Base-by-base conservation (phyloP, 108 stramenopile species). In the Thalassiosira profunda region DNA sequence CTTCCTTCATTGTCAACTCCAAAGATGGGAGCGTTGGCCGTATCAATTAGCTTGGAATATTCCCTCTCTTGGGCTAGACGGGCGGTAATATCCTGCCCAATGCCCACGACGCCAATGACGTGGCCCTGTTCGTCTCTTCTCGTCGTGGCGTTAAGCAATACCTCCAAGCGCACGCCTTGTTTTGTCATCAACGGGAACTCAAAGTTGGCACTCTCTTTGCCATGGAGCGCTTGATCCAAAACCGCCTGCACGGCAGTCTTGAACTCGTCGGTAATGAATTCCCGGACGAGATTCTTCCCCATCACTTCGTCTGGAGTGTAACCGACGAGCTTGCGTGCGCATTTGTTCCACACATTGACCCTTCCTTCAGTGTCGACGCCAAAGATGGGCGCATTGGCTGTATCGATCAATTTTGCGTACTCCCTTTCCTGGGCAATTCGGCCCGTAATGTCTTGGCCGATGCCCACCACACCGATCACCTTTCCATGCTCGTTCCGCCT, bases 1-100 rank as follows among this genome's bases (percentile, higher is more conserved):
- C 54, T 69, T 61, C 84, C 89, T 9, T 79, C 56, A 31, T 37
- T 52, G 62, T 88, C 86, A 31, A 90, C 82, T 1, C 89, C 89
- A 59, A 90, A 93, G 54, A 90, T 85, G 3, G 87, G 85, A 20
- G 85, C 86, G 60, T 89, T 89, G 14, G 91, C 84, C 5, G 79
- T 76, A 35, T 90, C 89, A 69, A 93, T 87, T 20, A 88, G 43
- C 42, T 76, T 67, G 15, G 43, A 70, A n/a, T 75, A 56, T 31
- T 80, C 81, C 9, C 69, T 35, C 53, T 74, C 72, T 46, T 74
- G 72, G 23, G 72, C 72, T 36, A 74, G 37, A 29, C 74, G 56
- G 14, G 41, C 74, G 9, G 85, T 85, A 9, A 88, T 66, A 53
- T 89, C 88, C 62, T 86, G 82, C 14, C 71, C 86, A 29, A 93